phyloP scores from a whole-genome alignment of 768 basidiomycete genomes.

The Lentinula edodes region DNA sequence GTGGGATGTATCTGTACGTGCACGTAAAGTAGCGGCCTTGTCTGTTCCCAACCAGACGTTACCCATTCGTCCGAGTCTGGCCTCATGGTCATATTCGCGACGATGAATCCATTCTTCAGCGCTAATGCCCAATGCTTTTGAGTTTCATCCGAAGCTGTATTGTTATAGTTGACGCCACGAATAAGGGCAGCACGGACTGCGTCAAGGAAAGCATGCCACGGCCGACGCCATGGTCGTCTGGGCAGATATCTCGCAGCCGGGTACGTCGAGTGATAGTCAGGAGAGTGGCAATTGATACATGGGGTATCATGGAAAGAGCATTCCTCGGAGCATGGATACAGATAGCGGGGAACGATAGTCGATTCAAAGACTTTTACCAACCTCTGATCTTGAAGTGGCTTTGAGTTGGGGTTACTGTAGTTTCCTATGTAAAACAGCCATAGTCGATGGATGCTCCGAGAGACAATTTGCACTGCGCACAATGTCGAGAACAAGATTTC shows the following conservation, averaged over 20 bases:
- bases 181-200: conserved; percentile 54
- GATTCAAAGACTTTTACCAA: background rate
- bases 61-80: conserved; percentile 47
- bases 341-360: background rate
- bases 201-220: conserved; percentile 38
- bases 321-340: conserved; percentile 6
- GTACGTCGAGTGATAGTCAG: conserved; percentile 28
- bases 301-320: background rate
- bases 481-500: background rate
- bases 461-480: background rate
- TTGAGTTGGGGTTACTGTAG: background rate
- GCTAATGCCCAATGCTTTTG: conserved; percentile 38
- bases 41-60: conserved; percentile 54
- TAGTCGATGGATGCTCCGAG: background rate
- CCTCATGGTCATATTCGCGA: conserved; percentile 31
- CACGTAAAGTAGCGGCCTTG: conserved; percentile 57
- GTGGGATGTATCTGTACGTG: conserved; percentile 51
- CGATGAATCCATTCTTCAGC: conserved; percentile 49
- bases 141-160: conserved; percentile 22
- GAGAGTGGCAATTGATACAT: conserved; percentile 35
- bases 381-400: background rate
- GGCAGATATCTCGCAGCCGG: background rate
- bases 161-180: conserved; percentile 44
- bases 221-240: conserved; percentile 2
- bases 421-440: background rate